A percentile compares a stretch with the other conserved stretches of the same genome.
Evolutionary conservation across 768 basidiomycete species (phyloP).

Genomic region (Pholiota microspora): DNA sequence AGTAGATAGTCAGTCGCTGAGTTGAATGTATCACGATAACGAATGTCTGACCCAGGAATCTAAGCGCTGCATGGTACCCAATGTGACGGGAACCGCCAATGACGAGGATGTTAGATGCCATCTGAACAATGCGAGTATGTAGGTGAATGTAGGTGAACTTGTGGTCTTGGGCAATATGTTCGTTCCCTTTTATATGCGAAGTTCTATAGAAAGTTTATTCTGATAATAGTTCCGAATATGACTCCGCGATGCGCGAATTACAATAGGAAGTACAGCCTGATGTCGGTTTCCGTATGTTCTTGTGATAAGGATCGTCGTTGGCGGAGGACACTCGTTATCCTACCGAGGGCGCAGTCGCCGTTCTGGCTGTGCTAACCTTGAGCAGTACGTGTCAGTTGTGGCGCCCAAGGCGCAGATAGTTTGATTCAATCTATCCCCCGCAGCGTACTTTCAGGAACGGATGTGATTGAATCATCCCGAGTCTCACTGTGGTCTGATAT

Average conservation of each 20-base stretch:
- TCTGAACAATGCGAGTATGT: not conserved
- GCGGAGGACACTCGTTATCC: not conserved
- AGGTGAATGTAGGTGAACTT: not conserved
- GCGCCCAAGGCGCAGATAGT: not conserved
- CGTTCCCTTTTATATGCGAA: not conserved
- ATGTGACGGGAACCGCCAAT: slow-evolving; percentile 53
- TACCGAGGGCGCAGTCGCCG: no score
- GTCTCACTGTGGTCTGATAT: not conserved
- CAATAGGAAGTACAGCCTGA: not conserved
- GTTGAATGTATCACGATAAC: no score
- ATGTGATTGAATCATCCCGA: no score
- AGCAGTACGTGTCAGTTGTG: no score
- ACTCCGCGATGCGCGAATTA: no score
- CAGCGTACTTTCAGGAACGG: no score
- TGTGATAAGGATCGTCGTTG: not conserved
- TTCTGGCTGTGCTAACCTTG: no score
- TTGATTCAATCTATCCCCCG: no score
- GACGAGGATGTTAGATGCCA: slow-evolving; percentile 33
- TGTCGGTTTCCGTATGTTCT: not conserved
- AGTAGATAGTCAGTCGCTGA: not conserved
- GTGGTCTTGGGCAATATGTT: not conserved
- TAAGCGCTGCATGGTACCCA: slow-evolving; percentile 43
- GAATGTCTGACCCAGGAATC: no score
- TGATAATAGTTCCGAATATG: no score
- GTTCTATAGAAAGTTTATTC: not conserved